These are phyloP conservation scores for Tagetes erecta DNA, from an alignment of 129 eudicot species.

Conservation along the genomic window DNA sequence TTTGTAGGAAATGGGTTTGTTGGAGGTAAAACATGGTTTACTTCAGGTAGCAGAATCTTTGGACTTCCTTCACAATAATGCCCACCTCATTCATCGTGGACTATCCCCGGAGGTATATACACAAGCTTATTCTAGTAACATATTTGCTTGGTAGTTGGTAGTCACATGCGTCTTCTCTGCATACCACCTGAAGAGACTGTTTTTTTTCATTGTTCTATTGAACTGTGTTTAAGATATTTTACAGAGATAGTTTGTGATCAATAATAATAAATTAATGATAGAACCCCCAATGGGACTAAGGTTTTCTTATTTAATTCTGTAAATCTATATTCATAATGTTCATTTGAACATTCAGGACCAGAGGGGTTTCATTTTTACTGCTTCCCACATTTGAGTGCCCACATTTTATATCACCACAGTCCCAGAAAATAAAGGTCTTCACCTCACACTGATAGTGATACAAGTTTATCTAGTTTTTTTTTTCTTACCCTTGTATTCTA, in stretches of 20 bases:
- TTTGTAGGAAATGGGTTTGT: constrained; percentile 48
- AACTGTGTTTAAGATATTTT: neutral
- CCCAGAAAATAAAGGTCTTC: neutral
- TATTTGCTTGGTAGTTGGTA: constrained; percentile 9
- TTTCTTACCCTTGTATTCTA: neutral
- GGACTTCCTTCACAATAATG: constrained; percentile 91
- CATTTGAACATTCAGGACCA: neutral
- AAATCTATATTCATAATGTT: neutral
- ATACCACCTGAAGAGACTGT: constrained; percentile 10
- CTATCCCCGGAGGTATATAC: constrained; percentile 89
- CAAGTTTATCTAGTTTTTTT: neutral
- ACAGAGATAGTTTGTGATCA: constrained; percentile 2
- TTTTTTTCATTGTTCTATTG: constrained; percentile 13
- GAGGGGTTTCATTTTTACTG: neutral
- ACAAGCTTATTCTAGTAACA: constrained; percentile 9
- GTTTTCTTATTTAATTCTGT: neutral
- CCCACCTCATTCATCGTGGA: constrained; percentile 84
- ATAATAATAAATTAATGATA: neutral
- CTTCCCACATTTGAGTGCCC: neutral
- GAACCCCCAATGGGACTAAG: neutral
- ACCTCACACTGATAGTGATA: constrained; percentile 1
- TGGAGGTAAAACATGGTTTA: constrained; percentile 96
- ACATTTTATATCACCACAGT: neutral
- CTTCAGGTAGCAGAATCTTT: constrained; percentile 93
- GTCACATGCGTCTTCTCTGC: constrained; percentile 14